Base-by-base conservation (phyloP, 2,329 filamentous ascomycete species). In the Rachicladosporium sp. region DNA sequence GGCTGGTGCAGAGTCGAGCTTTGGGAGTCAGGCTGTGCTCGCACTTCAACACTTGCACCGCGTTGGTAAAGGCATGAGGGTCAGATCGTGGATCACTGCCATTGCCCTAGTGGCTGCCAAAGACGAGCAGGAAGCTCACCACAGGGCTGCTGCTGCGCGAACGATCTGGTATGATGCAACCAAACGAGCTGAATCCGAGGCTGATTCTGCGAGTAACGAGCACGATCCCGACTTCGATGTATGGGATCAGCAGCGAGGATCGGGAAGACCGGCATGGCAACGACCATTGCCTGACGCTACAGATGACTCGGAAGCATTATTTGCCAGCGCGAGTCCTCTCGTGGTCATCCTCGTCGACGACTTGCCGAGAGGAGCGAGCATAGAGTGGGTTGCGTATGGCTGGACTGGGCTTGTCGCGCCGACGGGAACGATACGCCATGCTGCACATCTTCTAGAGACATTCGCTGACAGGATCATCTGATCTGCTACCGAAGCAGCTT, bases 31-130 rank as follows among this genome's bases (percentile, higher is more conserved):
- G 54, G 68, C 80, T 4, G 66, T 74, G 0, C 69, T 98, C 4
- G 75, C 87, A 1, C 67, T 96, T 9, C 91, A 98, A 59, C 89
- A 96, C 59, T 73, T 96, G 15, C 88, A 81, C 77, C 77, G 89
- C 31, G 80, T 98, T 38, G 88, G 79, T 1, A 59, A 69, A 33
- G 79, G 80, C 31, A 80, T 81, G 67, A 67, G 75, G 39, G 78
- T 93, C 3, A 68, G 76, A 41, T 80, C 76, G 67, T 93, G 84
- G 81, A 72, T 74, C 4, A 80, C 78, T 44, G 81, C 73, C 2
- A 75, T 93, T 35, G 85, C 79, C 0, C 93, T 86, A 55, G 70
- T 93, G 41, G 69, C 78, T 2, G 33, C 33, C 3, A n/a, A 38
- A 3, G 40, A 39, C n/a, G 19, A n/a, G 1, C 13, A 33, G 5